phyloP scores from a whole-genome alignment of 2,329 filamentous ascomycete species.

The Capronia epimyces region DNA sequence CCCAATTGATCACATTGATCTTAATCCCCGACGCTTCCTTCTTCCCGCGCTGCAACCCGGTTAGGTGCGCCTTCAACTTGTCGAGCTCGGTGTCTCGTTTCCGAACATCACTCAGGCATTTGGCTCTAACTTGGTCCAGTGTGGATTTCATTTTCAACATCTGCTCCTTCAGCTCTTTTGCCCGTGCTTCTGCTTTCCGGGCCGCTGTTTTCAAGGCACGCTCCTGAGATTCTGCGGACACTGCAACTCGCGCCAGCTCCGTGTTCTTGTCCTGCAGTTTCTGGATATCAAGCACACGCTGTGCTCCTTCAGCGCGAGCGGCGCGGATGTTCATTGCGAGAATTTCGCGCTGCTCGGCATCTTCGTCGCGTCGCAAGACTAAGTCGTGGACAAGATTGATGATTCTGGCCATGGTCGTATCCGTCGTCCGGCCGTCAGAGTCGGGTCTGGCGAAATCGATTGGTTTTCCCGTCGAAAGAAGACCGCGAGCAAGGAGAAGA shows the following conservation, averaged over 20 bases:
- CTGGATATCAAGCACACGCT: conserved; percentile 64
- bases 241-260: conserved; percentile 53
- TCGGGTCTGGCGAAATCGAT: conserved; percentile 77
- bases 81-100: conserved; percentile 87
- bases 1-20: conserved; percentile 45
- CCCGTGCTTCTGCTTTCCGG: conserved; percentile 65
- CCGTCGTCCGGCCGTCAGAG: conserved; percentile 52
- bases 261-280: conserved; percentile 51
- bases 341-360: conserved; percentile 81
- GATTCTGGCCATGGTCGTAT: conserved; percentile 72
- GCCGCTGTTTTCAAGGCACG: conserved; percentile 64
- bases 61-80: conserved; percentile 77
- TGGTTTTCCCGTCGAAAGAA: conserved; percentile 52
- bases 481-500: conserved; percentile 57
- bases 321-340: conserved; percentile 71
- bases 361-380: conserved; percentile 82
- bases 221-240: conserved; percentile 63
- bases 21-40: conserved; percentile 45
- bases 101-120: conserved; percentile 84
- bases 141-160: conserved; percentile 70
- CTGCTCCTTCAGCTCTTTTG: conserved; percentile 77
- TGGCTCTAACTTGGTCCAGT: conserved; percentile 74
- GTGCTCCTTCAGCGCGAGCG: conserved; percentile 68
- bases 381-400: conserved; percentile 94
- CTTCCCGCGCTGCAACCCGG: conserved; percentile 58